Evolutionary conservation across 306 rosid genomes (phyloP).

Genomic region (Quercus alba): DNA sequence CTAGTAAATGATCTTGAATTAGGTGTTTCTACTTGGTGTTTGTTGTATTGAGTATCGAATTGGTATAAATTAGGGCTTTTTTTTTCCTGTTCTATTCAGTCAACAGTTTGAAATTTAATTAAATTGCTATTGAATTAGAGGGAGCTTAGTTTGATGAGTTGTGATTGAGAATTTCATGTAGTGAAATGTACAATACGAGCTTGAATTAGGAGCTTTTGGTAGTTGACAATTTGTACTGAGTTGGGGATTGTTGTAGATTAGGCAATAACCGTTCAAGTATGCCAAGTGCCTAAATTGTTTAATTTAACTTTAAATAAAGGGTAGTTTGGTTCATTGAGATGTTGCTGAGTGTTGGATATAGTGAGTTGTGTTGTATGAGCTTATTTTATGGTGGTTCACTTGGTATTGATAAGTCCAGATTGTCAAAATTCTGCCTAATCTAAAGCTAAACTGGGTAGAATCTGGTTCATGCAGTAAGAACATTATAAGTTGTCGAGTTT

Average conservation of each 20-base stretch:
- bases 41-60: background rate
- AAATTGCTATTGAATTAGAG: background rate
- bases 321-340: background rate
- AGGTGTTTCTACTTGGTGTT: background rate
- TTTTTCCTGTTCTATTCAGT: background rate
- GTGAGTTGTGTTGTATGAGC: background rate
- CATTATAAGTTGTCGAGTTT: background rate
- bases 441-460: background rate
- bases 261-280: background rate
- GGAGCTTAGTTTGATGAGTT: background rate
- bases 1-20: constrained; percentile 8
- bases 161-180: background rate
- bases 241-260: background rate
- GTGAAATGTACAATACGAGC: constrained; percentile 17
- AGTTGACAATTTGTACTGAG: background rate
- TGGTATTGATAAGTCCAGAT: background rate
- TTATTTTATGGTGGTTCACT: background rate
- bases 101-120: background rate
- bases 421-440: background rate
- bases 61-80: constrained; percentile 7
- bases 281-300: background rate
- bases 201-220: constrained; percentile 1
- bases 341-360: background rate
- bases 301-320: background rate
- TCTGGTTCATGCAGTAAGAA: background rate